phyloP scores from a whole-genome alignment of 306 rosid genomes.

The Vicia faba region DNA sequence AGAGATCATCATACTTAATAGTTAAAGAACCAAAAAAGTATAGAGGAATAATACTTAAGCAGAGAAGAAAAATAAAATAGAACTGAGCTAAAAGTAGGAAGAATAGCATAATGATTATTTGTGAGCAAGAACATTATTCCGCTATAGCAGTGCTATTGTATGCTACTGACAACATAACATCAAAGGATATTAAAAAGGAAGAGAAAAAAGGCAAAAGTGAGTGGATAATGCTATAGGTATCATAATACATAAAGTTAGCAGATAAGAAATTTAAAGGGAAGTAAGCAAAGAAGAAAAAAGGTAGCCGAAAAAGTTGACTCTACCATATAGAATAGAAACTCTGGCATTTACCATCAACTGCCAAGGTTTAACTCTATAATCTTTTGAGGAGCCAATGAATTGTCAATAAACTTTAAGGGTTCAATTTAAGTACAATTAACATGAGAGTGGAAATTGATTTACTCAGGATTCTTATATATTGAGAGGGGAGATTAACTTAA shows the following conservation, averaged over 20 bases:
- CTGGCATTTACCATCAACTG: conserved; percentile 8
- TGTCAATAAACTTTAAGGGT: not conserved
- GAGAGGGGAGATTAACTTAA: not conserved
- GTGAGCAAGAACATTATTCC: too few species aligned
- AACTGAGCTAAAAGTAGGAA: too few species aligned
- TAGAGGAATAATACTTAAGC: too few species aligned
- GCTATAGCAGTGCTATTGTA: too few species aligned
- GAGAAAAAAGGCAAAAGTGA: not conserved
- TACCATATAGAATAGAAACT: conserved; percentile 11
- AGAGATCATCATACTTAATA: too few species aligned
- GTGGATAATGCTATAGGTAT: conserved; percentile 18
- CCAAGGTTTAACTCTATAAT: conserved; percentile 20
- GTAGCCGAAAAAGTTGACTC: not conserved
- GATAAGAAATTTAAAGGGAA: conserved; percentile 4
- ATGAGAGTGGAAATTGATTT: not conserved
- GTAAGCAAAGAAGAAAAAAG: not conserved
- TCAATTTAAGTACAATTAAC: not conserved
- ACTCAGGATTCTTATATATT: not conserved
- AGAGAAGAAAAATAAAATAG: too few species aligned
- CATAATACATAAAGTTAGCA: not conserved
- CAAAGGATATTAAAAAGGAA: conserved; percentile 21
- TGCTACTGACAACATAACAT: too few species aligned
- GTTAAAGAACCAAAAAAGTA: too few species aligned
- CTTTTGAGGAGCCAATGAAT: not conserved
- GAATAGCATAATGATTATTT: too few species aligned